Conservation (phyloP, 495 filamentous ascomycete genomes). For the Neurospora discreta region DNA sequence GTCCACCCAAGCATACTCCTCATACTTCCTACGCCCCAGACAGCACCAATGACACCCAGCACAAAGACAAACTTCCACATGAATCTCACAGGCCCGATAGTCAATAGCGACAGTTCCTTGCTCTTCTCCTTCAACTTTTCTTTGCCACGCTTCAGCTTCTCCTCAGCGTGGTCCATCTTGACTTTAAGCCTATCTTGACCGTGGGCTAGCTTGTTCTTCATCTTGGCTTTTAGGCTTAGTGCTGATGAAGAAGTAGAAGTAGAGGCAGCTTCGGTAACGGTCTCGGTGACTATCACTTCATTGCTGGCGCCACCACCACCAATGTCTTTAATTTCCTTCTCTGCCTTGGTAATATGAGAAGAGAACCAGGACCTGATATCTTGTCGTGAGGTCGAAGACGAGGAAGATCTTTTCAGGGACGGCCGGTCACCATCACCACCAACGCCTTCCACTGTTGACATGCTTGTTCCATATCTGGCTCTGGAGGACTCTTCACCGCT, state of each 20-base stretch:
- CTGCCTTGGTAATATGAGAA: neutral
- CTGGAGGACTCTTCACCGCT: neutral
- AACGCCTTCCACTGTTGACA: neutral
- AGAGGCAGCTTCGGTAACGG: neutral
- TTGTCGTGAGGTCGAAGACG: neutral
- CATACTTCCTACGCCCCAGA: neutral
- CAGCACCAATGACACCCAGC: neutral
- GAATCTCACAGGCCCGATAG: neutral
- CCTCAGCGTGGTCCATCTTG: neutral
- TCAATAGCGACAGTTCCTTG: neutral
- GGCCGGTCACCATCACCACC: neutral
- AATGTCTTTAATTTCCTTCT: neutral
- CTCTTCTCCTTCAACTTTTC: neutral
- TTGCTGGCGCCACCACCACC: neutral
- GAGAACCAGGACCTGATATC: neutral
- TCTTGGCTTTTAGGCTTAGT: neutral
- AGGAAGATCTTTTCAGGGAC: neutral
- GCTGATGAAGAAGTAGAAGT: neutral
- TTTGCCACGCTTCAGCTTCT: neutral
- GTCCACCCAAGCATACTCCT: neutral
- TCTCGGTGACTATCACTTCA: neutral
- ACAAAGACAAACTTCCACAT: neutral
- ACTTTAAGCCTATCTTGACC: neutral
- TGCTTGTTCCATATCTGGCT: neutral
- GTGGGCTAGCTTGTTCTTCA: neutral